A percentile compares a stretch with the other conserved stretches of the same genome.
Conservation (phyloP, 1,284 basidiomycete genomes). For the Paramarasmius palmivorus region DNA sequence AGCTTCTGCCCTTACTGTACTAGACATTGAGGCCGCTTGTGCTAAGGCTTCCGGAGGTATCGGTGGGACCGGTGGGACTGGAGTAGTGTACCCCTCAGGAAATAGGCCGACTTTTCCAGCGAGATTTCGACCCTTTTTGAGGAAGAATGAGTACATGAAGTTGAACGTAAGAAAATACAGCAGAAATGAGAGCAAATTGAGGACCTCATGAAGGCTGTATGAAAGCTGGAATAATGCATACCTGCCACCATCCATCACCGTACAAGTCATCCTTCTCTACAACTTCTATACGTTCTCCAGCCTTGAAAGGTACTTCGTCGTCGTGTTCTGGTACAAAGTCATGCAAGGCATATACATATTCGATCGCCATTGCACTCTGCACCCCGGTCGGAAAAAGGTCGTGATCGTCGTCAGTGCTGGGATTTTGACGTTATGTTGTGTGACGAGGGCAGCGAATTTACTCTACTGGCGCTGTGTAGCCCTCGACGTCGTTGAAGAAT, state of each 20-base stretch:
- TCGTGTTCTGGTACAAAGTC: constrained; percentile 91
- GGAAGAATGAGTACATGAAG: constrained; percentile 11
- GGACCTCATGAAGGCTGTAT: constrained; percentile 3
- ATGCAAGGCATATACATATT: constrained; percentile 79
- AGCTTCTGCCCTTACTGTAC: constrained; percentile 21
- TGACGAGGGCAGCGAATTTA: too few relatives aligned
- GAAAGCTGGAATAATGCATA: constrained; percentile 41
- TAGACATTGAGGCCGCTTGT: constrained; percentile 24
- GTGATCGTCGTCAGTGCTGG: too few relatives aligned
- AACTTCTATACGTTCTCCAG: constrained; percentile 87
- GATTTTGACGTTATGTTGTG: too few relatives aligned
- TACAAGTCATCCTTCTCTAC: constrained; percentile 94
- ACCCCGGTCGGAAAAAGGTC: too few relatives aligned
- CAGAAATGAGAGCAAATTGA: constrained; percentile 6
- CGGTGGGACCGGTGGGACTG: constrained; percentile 43
- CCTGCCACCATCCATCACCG: constrained; percentile 99
- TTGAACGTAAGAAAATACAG: constrained; percentile 14
- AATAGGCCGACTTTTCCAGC: constrained; percentile 87
- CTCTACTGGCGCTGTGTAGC: too few relatives aligned
- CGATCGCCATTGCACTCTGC: constrained; percentile 32
- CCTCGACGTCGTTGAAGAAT: too few relatives aligned
- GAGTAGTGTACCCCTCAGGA: constrained; percentile 87
- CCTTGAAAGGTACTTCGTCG: constrained; percentile 88
- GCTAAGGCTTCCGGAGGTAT: constrained; percentile 13
- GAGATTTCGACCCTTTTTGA: constrained; percentile 77